Evolutionary conservation across 2,329 filamentous ascomycete species (phyloP), one percentile per base, ranked within the genome.

Genomic region (Cryphonectria carpinicola): DNA sequence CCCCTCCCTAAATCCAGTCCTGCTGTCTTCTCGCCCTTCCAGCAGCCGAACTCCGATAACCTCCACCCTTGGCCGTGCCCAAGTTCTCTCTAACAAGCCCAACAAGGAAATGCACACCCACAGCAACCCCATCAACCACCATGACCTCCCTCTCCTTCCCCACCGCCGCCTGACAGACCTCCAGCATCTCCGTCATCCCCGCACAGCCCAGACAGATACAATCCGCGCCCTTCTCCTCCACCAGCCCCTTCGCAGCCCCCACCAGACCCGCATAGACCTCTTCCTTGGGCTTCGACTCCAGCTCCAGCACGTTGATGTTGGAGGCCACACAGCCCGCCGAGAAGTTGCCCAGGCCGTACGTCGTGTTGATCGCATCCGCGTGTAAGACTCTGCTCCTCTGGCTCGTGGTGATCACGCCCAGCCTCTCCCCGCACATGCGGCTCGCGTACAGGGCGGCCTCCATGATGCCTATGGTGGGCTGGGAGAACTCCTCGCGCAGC

Each of bases 71-170:
- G 17, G 83, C 82, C 49, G 83, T 86, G 73, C 78, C 76, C 74
- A 83, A 76, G 35, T 82, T 80, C 78, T 84, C 80, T 67, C 82
- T 79, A n/a, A 84, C 83, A 37, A 85, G 73, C 0, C 81, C 83
- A 5, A 80, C 78, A 25, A 86, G 74, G 71, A 85, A 80, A 46
- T 85, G 83, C 25, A 85, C 80, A 0, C 83, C 84, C 11, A 83
- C 81, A 37, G 82, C 80, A 0, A 87, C 85, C 0, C 85, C 84
- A 77, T 87, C 85, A 37, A 87, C 79, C 10, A 87, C 83, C 75
- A 84, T 84, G 4, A 81, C 78, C 22, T 75, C 77, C 43, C 79
- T 75, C 43, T 84, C 81, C 41, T 80, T 78, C 0, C 80, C 80
- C 0, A 87, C 85, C 0, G 81, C 83, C 39, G 83, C 77, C 72